Evolutionary conservation across 2,329 filamentous ascomycete species (phyloP), one percentile per base, ranked within the genome.

Genomic region (Diaporthe citri): DNA sequence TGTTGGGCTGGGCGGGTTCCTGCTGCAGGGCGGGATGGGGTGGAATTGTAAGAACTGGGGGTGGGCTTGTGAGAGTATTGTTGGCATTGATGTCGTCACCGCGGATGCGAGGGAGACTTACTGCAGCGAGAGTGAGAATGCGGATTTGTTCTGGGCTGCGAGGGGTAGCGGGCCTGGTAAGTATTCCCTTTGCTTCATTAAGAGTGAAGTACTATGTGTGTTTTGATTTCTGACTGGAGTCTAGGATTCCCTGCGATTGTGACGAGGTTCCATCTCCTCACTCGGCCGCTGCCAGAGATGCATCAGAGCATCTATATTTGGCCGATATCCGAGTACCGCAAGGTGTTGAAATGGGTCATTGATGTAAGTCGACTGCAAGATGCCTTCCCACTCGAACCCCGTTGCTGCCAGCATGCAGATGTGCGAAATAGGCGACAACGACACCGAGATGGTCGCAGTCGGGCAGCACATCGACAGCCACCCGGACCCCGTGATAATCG

Each of bases 1-100:
- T 79, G 89, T 90, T 25, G 89, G 87, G 12, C 77, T 90, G n/a
- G 88, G 88, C 0, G 89, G 89, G 0, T 90, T 90, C 76, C 78
- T 90, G 31, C 79, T 91, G 20, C 88, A 90, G 77, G 89, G 89
- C 0, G 89, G 89, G 1, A 90, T 90, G 87, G 89, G 89, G 0
- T 91, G 89, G 89, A 90, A 89, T 77, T 89, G 86, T 77, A 87
- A 85, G 79, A 88, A 87, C 76, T 90, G 88, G 88, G 88, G 89
- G 0, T 90, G 87, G 86, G 87, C 87, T 0, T 90, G 88, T 72
- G 86, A 89, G 77, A 80, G 81, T 20, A 81, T 89, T 1, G 71
- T 83, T 3, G 86, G 81, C 1, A 77, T 89, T 13, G 87, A 89
- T 73, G 86, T 88, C 1, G 86, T 89, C 2, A 87, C 86, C 1